Conservation (phyloP, 2,329 filamentous ascomycete species). For the Pestalotiopsis sp. region DNA sequence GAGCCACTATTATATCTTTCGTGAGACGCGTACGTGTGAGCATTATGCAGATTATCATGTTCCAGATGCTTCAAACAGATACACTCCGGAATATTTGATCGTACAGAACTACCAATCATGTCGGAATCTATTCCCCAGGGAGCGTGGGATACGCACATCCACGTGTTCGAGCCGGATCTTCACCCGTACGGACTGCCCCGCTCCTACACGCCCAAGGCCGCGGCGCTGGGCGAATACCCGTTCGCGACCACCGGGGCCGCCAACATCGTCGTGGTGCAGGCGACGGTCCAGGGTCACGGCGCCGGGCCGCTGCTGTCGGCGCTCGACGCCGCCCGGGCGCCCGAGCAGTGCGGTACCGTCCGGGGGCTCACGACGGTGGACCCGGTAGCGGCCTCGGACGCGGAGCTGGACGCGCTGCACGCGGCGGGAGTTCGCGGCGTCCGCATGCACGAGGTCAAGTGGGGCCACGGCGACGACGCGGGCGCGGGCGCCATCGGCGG, state of each 20-base stretch:
- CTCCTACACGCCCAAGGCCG: conserved; percentile 3
- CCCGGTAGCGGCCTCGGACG: background rate
- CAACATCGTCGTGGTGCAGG: conserved; percentile 1
- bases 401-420: conserved; percentile 4
- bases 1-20: background rate
- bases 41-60: background rate
- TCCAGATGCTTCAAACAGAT: background rate
- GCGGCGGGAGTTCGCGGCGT: background rate
- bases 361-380: conserved; percentile 1
- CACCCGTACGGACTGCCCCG: background rate
- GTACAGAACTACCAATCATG: background rate
- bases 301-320: background rate
- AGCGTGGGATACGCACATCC: background rate
- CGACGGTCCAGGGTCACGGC: background rate
- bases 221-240: background rate
- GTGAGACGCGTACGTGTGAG: background rate
- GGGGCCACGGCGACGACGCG: background rate
- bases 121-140: background rate
- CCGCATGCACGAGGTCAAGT: conserved; percentile 4
- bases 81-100: background rate
- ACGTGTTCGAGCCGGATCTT: background rate
- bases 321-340: background rate
- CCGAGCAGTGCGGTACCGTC: background rate
- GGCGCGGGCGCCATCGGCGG: background rate
- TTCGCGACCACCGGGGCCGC: background rate